Evolutionary conservation across 108 stramenopile genomes (phyloP).

Genomic region (Seminavis robusta): DNA sequence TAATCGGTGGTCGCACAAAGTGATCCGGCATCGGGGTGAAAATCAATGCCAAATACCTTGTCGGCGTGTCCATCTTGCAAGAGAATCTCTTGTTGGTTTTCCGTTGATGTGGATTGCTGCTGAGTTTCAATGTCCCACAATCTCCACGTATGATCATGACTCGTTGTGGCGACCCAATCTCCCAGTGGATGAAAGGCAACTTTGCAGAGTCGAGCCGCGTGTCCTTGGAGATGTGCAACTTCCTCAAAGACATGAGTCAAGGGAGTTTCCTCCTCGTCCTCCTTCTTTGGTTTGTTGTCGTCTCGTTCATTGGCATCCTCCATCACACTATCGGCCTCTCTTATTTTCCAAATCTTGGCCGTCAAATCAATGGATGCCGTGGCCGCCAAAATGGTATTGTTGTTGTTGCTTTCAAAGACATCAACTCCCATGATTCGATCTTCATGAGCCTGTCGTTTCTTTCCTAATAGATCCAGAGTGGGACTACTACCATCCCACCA

Average conservation of each 20-base stretch:
- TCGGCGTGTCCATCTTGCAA: conserved; percentile 95
- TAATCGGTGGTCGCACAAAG: conserved; percentile 93
- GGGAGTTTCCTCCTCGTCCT: conserved; percentile 9
- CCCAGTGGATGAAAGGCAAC: conserved; percentile 94
- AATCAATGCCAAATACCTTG: conserved; percentile 90
- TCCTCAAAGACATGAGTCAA: conserved; percentile 53
- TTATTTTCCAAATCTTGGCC: conserved; percentile 71
- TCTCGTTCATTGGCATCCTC: conserved; percentile 34
- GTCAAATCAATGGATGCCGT: conserved; percentile 83
- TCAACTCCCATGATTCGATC: conserved; percentile 87
- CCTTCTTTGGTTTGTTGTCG: conserved; percentile 7
- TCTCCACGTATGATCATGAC: conserved; percentile 97
- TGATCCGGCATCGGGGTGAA: conserved; percentile 96
- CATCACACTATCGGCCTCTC: conserved; percentile 23
- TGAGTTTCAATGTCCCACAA: conserved; percentile 97
- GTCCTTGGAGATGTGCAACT: conserved; percentile 78
- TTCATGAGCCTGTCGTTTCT: conserved; percentile 66
- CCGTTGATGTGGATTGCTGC: no score
- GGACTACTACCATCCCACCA: conserved; percentile 84
- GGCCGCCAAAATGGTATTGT: conserved; percentile 17
- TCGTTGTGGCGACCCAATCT: conserved; percentile 85
- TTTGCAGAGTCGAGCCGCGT: conserved; percentile 85
- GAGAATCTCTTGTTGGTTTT: no score
- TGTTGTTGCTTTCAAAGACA: conserved; percentile 15
- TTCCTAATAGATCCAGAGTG: conserved; percentile 61